phyloP scores from a whole-genome alignment of 2,329 filamentous ascomycete genomes.

The Paradendryphiella salina region DNA sequence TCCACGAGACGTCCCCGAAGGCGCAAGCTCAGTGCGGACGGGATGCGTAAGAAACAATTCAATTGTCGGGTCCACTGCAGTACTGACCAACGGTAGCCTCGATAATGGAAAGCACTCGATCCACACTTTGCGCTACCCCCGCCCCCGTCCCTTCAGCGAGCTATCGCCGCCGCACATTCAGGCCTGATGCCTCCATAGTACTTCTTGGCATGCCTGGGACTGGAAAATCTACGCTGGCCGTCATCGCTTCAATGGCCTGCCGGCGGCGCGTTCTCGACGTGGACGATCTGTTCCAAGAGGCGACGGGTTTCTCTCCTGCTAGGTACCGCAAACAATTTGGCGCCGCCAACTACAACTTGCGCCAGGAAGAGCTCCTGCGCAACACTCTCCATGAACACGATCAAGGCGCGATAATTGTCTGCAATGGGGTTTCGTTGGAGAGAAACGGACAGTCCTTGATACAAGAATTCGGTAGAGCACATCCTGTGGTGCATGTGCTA shows the following conservation, averaged over 20 bases:
- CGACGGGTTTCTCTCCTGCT: slow-evolving; percentile 63
- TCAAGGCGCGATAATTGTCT: slow-evolving; percentile 69
- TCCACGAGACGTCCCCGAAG: slow-evolving; percentile 6
- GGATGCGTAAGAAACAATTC: slow-evolving; percentile 14
- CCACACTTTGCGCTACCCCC: slow-evolving; percentile 37
- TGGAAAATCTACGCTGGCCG: slow-evolving; percentile 74
- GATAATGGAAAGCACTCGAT: slow-evolving; percentile 30
- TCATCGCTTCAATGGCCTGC: slow-evolving; percentile 74
- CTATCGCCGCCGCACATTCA: slow-evolving; percentile 51
- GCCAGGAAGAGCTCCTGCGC: slow-evolving; percentile 65
- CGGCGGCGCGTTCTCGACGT: slow-evolving; percentile 69
- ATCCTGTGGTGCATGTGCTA: slow-evolving; percentile 72
- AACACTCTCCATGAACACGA: slow-evolving; percentile 62
- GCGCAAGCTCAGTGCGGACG: slow-evolving; percentile 13
- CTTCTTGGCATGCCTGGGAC: slow-evolving; percentile 73
- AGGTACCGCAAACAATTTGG: slow-evolving; percentile 67
- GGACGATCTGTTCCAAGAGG: slow-evolving; percentile 68
- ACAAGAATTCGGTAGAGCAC: slow-evolving; percentile 63
- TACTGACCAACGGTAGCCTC: slow-evolving; percentile 23
- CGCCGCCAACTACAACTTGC: slow-evolving; percentile 62
- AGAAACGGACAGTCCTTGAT: slow-evolving; percentile 64
- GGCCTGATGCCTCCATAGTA: slow-evolving; percentile 68
- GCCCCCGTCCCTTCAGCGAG: slow-evolving; percentile 19
- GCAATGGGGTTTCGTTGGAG: slow-evolving; percentile 70
- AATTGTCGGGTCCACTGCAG: neutral